phyloP scores from a whole-genome alignment of 768 basidiomycete species.

The Pulveroboletus sp. region DNA sequence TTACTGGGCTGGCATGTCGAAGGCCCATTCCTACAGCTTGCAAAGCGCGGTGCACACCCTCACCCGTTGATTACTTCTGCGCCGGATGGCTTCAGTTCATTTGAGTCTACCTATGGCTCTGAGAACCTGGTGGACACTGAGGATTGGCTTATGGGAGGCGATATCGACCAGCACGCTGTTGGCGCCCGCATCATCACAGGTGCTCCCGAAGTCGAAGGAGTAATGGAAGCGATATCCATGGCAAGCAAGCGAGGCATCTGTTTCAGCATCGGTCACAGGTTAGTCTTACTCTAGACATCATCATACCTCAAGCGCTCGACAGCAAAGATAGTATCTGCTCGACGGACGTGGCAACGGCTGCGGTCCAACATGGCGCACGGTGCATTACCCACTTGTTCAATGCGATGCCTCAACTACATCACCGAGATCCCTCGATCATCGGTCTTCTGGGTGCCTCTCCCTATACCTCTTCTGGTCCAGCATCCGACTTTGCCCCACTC shows the following conservation, averaged over 20 bases:
- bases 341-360: constrained; percentile 65
- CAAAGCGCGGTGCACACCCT: constrained; percentile 83
- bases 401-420: constrained; percentile 86
- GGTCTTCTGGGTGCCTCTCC: constrained; percentile 80
- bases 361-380: constrained; percentile 68
- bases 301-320: constrained; percentile 1
- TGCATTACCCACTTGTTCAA: constrained; percentile 93
- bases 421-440: constrained; percentile 88
- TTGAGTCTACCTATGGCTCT: constrained; percentile 70
- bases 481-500: constrained; percentile 28
- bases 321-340: constrained; percentile 54
- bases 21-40: constrained; percentile 79
- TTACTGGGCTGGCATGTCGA: constrained; percentile 89
- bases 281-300: constrained; percentile 4
- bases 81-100: constrained; percentile 55
- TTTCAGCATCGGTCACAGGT: constrained; percentile 91
- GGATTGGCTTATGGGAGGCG: constrained; percentile 59
- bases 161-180: constrained; percentile 25
- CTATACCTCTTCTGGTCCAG: constrained; percentile 43
- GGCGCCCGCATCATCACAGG: constrained; percentile 80
- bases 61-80: constrained; percentile 61
- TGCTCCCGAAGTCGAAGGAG: constrained; percentile 83
- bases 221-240: constrained; percentile 62
- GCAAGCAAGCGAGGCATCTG: constrained; percentile 62
- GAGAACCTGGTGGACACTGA: constrained; percentile 58